Conservation (phyloP, 441 rosid species). For the Arabidopsis hybrid region DNA sequence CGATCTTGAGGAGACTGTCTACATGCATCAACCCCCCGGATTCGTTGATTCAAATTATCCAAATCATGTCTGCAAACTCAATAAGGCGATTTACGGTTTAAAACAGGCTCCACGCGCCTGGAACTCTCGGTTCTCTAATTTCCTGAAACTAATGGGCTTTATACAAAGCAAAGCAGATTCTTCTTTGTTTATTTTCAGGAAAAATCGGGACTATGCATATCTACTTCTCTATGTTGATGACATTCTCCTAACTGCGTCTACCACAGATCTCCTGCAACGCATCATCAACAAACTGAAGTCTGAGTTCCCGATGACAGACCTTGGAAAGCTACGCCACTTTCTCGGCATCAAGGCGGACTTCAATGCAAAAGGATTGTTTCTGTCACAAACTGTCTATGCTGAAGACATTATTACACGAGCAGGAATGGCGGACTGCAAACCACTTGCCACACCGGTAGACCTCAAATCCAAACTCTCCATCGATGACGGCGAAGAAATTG, state of each 20-base stretch:
- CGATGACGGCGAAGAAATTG: rapidly evolving
- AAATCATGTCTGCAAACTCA: neutral
- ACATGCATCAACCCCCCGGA: neutral
- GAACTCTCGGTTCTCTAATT: neutral
- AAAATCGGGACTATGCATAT: neutral
- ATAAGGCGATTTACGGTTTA: neutral
- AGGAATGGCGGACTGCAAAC: neutral
- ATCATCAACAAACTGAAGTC: neutral
- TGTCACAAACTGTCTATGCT: neutral
- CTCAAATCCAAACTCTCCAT: neutral
- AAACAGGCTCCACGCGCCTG: neutral
- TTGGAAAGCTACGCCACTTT: neutral
- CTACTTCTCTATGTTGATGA: neutral
- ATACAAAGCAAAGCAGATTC: neutral
- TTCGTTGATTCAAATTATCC: neutral
- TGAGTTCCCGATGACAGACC: neutral
- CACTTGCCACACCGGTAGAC: rapidly evolving
- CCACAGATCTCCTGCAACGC: rapidly evolving
- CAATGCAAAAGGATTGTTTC: neutral
- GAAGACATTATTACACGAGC: neutral
- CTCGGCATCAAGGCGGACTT: neutral
- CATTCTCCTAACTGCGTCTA: neutral
- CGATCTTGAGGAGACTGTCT: neutral
- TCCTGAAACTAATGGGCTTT: neutral
- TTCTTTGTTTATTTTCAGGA: too few relatives aligned